A percentile compares a stretch with the other conserved stretches of the same genome.
These are phyloP conservation scores for Areca catechu DNA, from an alignment of 176 grass and related monocot species.

Conservation along the genomic window DNA sequence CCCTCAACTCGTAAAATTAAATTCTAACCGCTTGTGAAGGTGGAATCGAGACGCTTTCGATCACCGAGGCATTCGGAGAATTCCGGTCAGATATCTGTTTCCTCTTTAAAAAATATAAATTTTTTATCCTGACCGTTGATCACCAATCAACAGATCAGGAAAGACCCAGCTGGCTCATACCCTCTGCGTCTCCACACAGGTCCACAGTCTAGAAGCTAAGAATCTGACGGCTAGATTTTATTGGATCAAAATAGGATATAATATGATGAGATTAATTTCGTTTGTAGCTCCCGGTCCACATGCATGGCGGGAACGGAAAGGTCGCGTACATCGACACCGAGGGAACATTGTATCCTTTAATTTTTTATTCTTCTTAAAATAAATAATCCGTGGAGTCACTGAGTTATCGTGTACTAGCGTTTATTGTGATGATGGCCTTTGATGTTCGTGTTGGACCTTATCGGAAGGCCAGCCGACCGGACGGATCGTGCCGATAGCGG, in stretches of 20 bases:
- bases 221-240: no score
- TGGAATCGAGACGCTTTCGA: slow-evolving; percentile 86
- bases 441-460: no score
- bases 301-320: slow-evolving; percentile 93
- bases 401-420: no score
- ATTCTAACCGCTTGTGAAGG: slow-evolving; percentile 27
- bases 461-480: slow-evolving; percentile 40
- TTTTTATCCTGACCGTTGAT: no score
- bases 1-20: no score
- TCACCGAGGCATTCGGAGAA: slow-evolving; percentile 93
- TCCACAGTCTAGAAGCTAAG: background rate
- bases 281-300: slow-evolving; percentile 65
- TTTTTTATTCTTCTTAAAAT: no score
- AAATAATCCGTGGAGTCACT: no score
- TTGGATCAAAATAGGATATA: background rate
- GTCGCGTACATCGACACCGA: slow-evolving; percentile 56
- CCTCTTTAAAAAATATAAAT: background rate
- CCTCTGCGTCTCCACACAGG: slow-evolving; percentile 69
- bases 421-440: no score
- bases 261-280: background rate
- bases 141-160: slow-evolving; percentile 39
- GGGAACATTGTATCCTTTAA: slow-evolving; percentile 9
- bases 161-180: slow-evolving; percentile 92
- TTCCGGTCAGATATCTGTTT: slow-evolving; percentile 44
- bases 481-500: slow-evolving; percentile 90